phyloP scores from a whole-genome alignment of 176 grass and related monocot species.

The Rhynchospora breviuscula region DNA sequence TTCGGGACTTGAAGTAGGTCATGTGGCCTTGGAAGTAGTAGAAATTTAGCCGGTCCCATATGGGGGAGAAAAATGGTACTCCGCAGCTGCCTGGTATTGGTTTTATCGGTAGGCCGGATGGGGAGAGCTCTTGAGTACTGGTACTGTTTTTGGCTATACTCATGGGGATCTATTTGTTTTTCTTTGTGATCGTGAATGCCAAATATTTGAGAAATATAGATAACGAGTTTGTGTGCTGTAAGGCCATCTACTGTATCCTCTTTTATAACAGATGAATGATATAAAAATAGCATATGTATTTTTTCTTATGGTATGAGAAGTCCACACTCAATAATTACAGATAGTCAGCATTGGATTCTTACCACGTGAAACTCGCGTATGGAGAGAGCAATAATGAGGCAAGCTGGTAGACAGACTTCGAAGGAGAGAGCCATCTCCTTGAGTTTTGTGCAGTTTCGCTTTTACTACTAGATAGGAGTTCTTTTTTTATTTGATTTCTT shows the following conservation, averaged over 20 bases:
- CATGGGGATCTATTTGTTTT: background rate
- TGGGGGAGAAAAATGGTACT: constrained; percentile 44
- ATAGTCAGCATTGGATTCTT: too few relatives aligned
- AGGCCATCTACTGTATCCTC: background rate
- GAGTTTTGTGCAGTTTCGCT: too few relatives aligned
- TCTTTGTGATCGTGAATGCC: background rate
- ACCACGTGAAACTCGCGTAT: too few relatives aligned
- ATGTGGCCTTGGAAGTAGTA: constrained; percentile 63
- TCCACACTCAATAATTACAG: too few relatives aligned
- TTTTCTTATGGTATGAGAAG: too few relatives aligned
- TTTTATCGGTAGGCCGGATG: constrained; percentile 38
- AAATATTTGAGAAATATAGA: background rate
- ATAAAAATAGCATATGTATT: too few relatives aligned
- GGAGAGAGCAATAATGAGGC: too few relatives aligned
- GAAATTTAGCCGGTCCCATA: constrained; percentile 62
- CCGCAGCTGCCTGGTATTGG: constrained; percentile 54
- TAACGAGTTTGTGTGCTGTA: background rate
- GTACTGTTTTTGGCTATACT: background rate
- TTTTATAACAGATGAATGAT: too few relatives aligned
- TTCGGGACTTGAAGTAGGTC: constrained; percentile 58
- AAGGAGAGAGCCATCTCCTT: too few relatives aligned
- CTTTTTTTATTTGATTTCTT: too few relatives aligned
- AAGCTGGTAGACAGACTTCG: too few relatives aligned
- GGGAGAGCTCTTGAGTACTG: constrained; percentile 29
- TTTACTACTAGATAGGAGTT: too few relatives aligned